phyloP scores from a whole-genome alignment of 169 alveolate species.

The Fabrea salina region DNA sequence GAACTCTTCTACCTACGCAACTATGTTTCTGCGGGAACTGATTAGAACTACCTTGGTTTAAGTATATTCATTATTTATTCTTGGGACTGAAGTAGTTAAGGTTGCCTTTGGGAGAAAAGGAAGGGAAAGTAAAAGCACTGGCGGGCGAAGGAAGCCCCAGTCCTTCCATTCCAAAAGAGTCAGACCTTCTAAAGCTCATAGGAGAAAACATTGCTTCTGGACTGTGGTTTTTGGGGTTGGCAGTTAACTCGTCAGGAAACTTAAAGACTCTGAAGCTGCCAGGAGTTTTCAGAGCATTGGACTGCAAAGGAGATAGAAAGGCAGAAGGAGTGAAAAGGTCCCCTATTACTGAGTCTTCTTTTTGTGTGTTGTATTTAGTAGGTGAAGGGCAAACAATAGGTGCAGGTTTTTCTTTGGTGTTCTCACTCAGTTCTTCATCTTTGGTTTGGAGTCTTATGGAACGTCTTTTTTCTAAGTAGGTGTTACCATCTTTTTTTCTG shows the following conservation, averaged over 20 bases:
- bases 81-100: no score
- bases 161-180: no score
- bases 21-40: conserved; percentile 54
- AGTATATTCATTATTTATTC: no score
- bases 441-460: no score
- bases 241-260: neutral
- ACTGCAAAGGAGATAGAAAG: neutral
- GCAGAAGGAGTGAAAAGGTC: neutral
- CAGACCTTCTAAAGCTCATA: no score
- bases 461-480: no score
- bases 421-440: no score
- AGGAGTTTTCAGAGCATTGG: neutral
- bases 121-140: no score
- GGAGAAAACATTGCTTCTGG: no score
- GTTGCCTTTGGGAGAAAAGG: no score
- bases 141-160: no score
- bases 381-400: conserved; percentile 1
- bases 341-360: neutral
- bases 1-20: conserved; percentile 56
- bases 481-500: no score
- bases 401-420: neutral
- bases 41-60: conserved; percentile 22
- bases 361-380: neutral
- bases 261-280: neutral
- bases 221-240: conserved; percentile 8